Evolutionary conservation across 371 early-diverging fungal genomes (phyloP).

Genomic region (Rhizomucor pusillus): DNA sequence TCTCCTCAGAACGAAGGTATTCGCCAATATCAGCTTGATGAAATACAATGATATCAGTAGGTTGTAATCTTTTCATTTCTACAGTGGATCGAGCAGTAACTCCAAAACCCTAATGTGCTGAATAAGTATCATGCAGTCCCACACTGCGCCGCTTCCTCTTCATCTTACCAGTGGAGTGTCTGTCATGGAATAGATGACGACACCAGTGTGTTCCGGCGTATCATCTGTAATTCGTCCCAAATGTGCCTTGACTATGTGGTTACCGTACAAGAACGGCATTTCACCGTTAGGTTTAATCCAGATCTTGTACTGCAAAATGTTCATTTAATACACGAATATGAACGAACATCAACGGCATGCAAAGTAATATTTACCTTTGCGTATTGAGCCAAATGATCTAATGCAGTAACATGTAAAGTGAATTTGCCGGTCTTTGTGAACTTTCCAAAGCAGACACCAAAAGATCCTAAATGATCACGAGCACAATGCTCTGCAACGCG

Average conservation of each 20-base stretch:
- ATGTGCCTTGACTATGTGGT: constrained; percentile 98
- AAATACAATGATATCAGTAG: constrained; percentile 94
- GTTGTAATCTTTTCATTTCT: constrained; percentile 90
- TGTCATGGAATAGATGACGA: constrained; percentile 92
- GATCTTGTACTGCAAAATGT: constrained; percentile 50
- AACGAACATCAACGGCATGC: not conserved
- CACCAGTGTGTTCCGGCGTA: constrained; percentile 97
- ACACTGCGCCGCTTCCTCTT: not conserved
- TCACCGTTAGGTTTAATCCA: constrained; percentile 99
- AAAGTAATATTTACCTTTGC: constrained; percentile 65
- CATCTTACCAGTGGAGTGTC: constrained; percentile 84
- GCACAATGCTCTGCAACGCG: constrained; percentile 80
- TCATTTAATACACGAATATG: not conserved
- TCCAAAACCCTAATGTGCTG: constrained; percentile 95
- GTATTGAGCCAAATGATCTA: constrained; percentile 93
- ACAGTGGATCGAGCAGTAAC: constrained; percentile 93
- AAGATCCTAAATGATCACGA: constrained; percentile 85
- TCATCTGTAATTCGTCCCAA: constrained; percentile 96
- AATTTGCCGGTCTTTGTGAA: constrained; percentile 98
- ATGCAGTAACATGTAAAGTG: constrained; percentile 91
- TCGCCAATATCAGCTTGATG: constrained; percentile 99
- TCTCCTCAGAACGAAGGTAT: constrained; percentile 94
- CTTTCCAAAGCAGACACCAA: constrained; percentile 98
- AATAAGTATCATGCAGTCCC: too few species aligned
- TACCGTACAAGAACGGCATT: constrained; percentile 99